Conservation (phyloP, 805 yeast genomes). For the Candida morakotiae region DNA sequence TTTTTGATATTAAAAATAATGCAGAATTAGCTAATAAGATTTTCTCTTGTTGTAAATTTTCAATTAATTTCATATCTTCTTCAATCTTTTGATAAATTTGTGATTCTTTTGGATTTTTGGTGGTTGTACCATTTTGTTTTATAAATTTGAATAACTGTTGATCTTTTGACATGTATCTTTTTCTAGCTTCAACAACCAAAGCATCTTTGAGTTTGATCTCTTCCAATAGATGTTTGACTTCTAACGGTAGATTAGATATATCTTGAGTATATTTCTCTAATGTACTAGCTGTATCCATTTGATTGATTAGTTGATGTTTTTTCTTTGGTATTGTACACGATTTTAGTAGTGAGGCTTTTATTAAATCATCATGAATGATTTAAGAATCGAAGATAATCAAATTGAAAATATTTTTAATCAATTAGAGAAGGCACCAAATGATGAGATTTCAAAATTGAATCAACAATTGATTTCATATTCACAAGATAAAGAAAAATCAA, state of each 20-base stretch:
- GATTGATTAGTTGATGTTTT: not conserved
- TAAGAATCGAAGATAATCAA: no score
- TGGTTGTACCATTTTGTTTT: constrained; percentile 74
- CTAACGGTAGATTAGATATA: constrained; percentile 82
- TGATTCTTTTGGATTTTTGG: constrained; percentile 78
- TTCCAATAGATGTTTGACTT: constrained; percentile 71
- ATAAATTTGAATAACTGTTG: constrained; percentile 79
- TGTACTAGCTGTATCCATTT: constrained; percentile 86
- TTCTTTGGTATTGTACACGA: not conserved
- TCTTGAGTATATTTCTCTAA: constrained; percentile 50
- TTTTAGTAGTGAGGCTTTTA: no score
- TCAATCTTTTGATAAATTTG: constrained; percentile 60
- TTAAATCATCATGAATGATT: not conserved
- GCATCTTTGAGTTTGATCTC: constrained; percentile 73
- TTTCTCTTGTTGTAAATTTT: constrained; percentile 71
- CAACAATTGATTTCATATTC: constrained; percentile 10
- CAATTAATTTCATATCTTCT: constrained; percentile 60
- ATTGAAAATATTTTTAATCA: no score
- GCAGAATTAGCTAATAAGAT: constrained; percentile 79
- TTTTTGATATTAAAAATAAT: constrained; percentile 70
- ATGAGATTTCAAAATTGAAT: not conserved
- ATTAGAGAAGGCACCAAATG: not conserved
- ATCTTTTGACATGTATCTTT: constrained; percentile 67
- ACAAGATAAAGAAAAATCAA: constrained; percentile 8
- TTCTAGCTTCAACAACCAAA: constrained; percentile 60